A percentile compares a stretch with the other conserved stretches of the same genome.
phyloP scores from a whole-genome alignment of 306 rosid species.

The Alnus glutinosa region DNA sequence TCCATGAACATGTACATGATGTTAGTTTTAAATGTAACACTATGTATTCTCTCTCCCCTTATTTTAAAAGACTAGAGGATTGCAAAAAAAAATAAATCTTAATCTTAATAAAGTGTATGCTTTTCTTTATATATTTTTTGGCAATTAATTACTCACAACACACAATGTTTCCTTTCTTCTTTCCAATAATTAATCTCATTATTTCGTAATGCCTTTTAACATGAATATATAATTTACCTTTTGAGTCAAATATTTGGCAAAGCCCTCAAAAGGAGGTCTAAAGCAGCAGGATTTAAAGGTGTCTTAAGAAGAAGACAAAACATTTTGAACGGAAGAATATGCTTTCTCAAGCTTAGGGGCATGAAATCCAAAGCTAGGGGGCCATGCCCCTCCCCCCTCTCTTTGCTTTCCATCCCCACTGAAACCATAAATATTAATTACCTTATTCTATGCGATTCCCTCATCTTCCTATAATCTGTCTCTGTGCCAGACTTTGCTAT shows the following conservation, averaged over 20 bases:
- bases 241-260: constrained; percentile 42
- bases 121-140: background rate
- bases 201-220: constrained; percentile 23
- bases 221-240: constrained; percentile 31
- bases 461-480: constrained; percentile 3
- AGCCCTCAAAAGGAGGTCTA: constrained; percentile 54
- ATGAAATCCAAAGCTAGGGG: constrained; percentile 44
- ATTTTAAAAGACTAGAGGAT: background rate
- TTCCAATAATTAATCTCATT: constrained; percentile 21
- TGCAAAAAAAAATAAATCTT: background rate
- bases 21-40: too few species aligned
- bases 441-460: constrained; percentile 25
- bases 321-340: constrained; percentile 46
- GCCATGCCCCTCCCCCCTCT: constrained; percentile 23
- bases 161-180: constrained; percentile 4
- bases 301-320: constrained; percentile 56
- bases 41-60: background rate
- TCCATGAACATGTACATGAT: background rate
- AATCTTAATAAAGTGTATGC: background rate
- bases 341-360: constrained; percentile 54
- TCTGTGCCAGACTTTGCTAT: background rate
- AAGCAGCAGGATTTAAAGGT: constrained; percentile 56
- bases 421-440: constrained; percentile 4
- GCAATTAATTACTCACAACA: background rate
- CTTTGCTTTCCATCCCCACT: constrained; percentile 40